phyloP scores from a whole-genome alignment of 257 asterid genomes.

The Nicotiana benthamiana region DNA sequence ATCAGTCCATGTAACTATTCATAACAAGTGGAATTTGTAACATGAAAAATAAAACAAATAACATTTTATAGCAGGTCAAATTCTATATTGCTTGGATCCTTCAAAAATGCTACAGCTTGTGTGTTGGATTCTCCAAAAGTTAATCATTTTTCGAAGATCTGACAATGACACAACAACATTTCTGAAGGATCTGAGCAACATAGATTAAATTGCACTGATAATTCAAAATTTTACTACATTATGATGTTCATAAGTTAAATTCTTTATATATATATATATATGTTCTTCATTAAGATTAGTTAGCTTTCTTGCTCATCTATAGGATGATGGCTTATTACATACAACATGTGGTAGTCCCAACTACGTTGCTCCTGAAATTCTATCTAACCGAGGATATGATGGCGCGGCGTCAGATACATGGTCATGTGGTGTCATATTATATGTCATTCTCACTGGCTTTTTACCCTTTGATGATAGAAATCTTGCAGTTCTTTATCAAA shows the following conservation, averaged over 20 bases:
- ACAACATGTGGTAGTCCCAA: slow-evolving; percentile 99
- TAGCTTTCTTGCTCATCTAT: slow-evolving; percentile 12
- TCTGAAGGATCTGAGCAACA: too few relatives aligned
- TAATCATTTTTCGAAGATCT: too few relatives aligned
- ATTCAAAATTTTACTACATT: too few relatives aligned
- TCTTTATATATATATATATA: background rate
- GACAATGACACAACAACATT: too few relatives aligned
- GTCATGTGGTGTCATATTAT: slow-evolving; percentile 93
- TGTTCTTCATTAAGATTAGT: background rate
- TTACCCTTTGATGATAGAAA: slow-evolving; percentile 96
- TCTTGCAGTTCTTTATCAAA: slow-evolving; percentile 91
- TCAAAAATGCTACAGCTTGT: too few relatives aligned
- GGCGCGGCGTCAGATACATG: slow-evolving; percentile 94
- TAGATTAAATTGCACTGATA: too few relatives aligned
- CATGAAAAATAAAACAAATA: too few relatives aligned
- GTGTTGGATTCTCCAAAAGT: too few relatives aligned
- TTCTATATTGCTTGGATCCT: too few relatives aligned
- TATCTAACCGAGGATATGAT: slow-evolving; percentile 77
- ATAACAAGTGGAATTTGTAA: background rate
- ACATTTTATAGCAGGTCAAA: background rate
- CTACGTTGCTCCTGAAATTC: slow-evolving; percentile 96
- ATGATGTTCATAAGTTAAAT: background rate
- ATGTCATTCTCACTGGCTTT: slow-evolving; percentile 85
- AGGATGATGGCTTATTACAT: slow-evolving; percentile 92
- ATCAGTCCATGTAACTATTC: background rate